phyloP scores from a whole-genome alignment of 2,329 filamentous ascomycete genomes.

The Stemphylium lycopersici region DNA sequence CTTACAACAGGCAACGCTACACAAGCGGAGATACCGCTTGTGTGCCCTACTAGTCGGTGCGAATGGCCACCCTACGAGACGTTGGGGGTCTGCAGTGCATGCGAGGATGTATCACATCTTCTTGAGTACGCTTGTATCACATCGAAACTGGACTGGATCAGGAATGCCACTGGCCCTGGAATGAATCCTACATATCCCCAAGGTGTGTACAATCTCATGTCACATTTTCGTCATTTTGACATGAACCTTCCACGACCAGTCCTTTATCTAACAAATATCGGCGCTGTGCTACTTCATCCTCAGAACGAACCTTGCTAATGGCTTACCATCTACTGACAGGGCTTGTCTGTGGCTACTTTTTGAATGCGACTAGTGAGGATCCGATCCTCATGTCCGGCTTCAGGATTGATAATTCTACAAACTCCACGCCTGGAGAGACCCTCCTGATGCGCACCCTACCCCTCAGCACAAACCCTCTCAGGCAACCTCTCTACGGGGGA shows the following conservation, averaged over 20 bases:
- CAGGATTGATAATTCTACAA: neutral
- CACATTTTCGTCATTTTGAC: neutral
- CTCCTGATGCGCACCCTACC: slow-evolving; percentile 25
- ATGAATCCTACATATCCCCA: slow-evolving; percentile 6
- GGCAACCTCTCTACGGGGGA: slow-evolving; percentile 17
- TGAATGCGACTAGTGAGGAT: slow-evolving; percentile 24
- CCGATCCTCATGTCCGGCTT: slow-evolving; percentile 31
- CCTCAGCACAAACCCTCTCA: slow-evolving; percentile 10
- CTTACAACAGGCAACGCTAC: slow-evolving; percentile 19
- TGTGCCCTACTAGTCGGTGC: slow-evolving; percentile 33
- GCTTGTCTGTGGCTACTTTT: slow-evolving; percentile 32
- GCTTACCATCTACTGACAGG: slow-evolving; percentile 2
- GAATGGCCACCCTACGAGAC: slow-evolving; percentile 30
- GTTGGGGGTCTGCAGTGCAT: slow-evolving; percentile 32
- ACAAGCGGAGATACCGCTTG: slow-evolving; percentile 31
- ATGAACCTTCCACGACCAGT: neutral
- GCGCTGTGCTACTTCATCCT: neutral
- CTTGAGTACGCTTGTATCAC: slow-evolving; percentile 25
- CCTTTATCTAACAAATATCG: too few relatives aligned
- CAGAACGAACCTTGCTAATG: neutral
- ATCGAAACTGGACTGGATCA: slow-evolving; percentile 25
- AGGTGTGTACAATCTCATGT: neutral
- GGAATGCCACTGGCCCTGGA: slow-evolving; percentile 3
- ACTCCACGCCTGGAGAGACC: slow-evolving; percentile 10
- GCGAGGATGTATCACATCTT: slow-evolving; percentile 21